A percentile compares a stretch with the other conserved stretches of the same genome.
Evolutionary conservation across 192 early-diverging fungal species (phyloP).

Genomic region (Podochytrium sp.): DNA sequence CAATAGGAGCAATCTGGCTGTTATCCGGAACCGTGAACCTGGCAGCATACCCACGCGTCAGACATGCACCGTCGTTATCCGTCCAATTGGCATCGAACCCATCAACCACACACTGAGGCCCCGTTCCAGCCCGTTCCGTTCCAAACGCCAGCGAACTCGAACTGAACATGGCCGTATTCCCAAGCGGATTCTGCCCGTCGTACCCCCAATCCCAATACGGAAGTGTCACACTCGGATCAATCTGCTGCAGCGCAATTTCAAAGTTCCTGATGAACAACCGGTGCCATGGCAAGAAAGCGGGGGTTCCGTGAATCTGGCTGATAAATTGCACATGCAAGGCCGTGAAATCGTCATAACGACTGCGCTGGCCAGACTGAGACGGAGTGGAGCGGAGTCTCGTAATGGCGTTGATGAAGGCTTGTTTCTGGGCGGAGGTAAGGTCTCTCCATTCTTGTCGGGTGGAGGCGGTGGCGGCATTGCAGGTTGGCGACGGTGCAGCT

Average conservation of each 20-base stretch:
- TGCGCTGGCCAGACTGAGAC: slow-evolving; percentile 23
- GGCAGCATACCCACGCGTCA: not conserved
- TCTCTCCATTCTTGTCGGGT: slow-evolving; percentile 36
- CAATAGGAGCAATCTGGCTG: not conserved
- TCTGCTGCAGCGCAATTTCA: slow-evolving; percentile 30
- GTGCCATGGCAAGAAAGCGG: slow-evolving; percentile 47
- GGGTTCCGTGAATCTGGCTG: slow-evolving; percentile 22
- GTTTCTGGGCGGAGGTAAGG: slow-evolving; percentile 1
- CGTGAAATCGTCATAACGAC: slow-evolving; percentile 31
- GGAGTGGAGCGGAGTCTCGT: slow-evolving; percentile 12
- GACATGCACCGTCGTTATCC: not conserved
- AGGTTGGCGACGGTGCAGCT: too few species aligned
- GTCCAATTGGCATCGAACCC: slow-evolving; percentile 17
- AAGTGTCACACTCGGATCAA: slow-evolving; percentile 26
- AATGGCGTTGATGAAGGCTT: slow-evolving; percentile 22
- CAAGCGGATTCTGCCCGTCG: slow-evolving; percentile 22
- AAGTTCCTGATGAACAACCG: slow-evolving; percentile 26
- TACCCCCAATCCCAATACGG: slow-evolving; percentile 61
- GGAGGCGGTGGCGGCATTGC: too few species aligned
- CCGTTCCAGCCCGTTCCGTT: slow-evolving; percentile 14
- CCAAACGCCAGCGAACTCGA: slow-evolving; percentile 10
- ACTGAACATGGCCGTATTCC: slow-evolving; percentile 30
- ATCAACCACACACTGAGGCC: slow-evolving; percentile 18
- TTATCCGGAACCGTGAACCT: not conserved
- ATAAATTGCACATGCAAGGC: slow-evolving; percentile 27